A percentile compares a stretch with the other conserved stretches of the same genome.
Evolutionary conservation across 495 filamentous ascomycete species (phyloP).

Genomic region (Penicillium pancosmium): DNA sequence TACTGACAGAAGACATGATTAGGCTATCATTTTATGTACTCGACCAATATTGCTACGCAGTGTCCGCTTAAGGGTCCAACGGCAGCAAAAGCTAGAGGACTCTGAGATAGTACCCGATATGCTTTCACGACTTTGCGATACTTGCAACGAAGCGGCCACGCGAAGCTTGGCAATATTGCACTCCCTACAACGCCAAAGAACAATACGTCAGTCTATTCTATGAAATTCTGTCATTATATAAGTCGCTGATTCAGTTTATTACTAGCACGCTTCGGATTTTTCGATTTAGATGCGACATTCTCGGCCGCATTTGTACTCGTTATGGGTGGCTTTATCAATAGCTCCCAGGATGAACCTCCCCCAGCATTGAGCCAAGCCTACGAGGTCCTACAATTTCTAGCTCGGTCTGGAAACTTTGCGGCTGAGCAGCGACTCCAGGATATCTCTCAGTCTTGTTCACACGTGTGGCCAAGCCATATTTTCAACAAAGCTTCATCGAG

Average conservation of each 20-base stretch:
- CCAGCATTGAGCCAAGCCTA: slow-evolving; percentile 21
- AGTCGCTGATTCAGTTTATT: not conserved
- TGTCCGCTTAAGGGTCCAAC: slow-evolving; percentile 19
- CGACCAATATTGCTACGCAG: slow-evolving; percentile 27
- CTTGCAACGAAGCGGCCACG: slow-evolving; percentile 27
- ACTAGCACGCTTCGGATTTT: slow-evolving; percentile 28
- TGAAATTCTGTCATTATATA: not conserved
- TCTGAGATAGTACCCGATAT: slow-evolving; percentile 9
- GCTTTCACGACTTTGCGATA: slow-evolving; percentile 23
- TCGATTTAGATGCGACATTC: slow-evolving; percentile 30
- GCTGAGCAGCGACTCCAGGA: slow-evolving; percentile 26
- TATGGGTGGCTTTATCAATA: slow-evolving; percentile 23
- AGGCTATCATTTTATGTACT: slow-evolving; percentile 30
- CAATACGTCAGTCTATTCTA: slow-evolving; percentile 17
- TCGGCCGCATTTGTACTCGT: slow-evolving; percentile 30
- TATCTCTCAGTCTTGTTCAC: slow-evolving; percentile 24
- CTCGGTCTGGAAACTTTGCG: slow-evolving; percentile 23
- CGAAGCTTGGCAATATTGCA: slow-evolving; percentile 25
- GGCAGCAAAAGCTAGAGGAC: slow-evolving; percentile 5
- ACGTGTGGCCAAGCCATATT: slow-evolving; percentile 21
- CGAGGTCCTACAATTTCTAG: slow-evolving; percentile 22
- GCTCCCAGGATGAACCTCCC: slow-evolving; percentile 14
- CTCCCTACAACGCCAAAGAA: slow-evolving; percentile 20
- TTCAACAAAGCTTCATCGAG: not conserved
- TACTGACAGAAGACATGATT: not conserved